Conservation (phyloP, 305 asterid genomes). For the Fraxinus paxiana region DNA sequence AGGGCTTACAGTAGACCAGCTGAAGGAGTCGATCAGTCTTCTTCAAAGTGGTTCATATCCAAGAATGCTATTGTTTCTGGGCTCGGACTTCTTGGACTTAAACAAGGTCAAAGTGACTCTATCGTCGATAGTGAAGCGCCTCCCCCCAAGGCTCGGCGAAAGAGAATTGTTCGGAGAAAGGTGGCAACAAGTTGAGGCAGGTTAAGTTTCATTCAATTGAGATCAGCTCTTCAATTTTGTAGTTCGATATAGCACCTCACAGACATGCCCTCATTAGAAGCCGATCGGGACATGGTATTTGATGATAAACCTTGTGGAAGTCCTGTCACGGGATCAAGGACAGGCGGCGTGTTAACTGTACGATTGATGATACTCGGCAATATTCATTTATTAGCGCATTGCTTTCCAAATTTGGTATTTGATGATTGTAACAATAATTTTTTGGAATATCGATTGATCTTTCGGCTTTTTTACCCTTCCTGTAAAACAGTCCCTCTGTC, state of each 20-base stretch:
- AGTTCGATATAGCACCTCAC: constrained; percentile 25
- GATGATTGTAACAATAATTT: constrained; percentile 21
- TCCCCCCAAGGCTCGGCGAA: constrained; percentile 68
- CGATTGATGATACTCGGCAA: constrained; percentile 13
- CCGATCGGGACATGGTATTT: constrained; percentile 5
- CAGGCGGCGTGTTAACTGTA: constrained; percentile 22
- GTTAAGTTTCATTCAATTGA: constrained; percentile 5
- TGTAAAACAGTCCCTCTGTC: background rate
- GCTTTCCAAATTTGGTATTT: constrained; percentile 22
- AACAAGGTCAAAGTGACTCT: constrained; percentile 52
- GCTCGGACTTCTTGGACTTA: constrained; percentile 86
- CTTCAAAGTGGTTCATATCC: constrained; percentile 94
- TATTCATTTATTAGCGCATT: constrained; percentile 20
- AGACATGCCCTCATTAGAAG: constrained; percentile 22
- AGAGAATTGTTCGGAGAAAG: constrained; percentile 75
- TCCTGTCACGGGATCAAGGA: constrained; percentile 15
- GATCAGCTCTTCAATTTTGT: constrained; percentile 47
- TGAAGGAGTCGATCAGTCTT: constrained; percentile 48
- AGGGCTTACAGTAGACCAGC: constrained; percentile 77
- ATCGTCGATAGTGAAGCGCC: constrained; percentile 44
- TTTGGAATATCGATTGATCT: constrained; percentile 10
- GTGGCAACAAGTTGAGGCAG: constrained; percentile 49
- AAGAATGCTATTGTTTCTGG: constrained; percentile 81
- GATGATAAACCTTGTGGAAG: background rate
- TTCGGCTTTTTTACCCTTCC: background rate